These are phyloP conservation scores for Fusarium succisae DNA, from an alignment of 2,329 filamentous ascomycete species.

Conservation along the genomic window DNA sequence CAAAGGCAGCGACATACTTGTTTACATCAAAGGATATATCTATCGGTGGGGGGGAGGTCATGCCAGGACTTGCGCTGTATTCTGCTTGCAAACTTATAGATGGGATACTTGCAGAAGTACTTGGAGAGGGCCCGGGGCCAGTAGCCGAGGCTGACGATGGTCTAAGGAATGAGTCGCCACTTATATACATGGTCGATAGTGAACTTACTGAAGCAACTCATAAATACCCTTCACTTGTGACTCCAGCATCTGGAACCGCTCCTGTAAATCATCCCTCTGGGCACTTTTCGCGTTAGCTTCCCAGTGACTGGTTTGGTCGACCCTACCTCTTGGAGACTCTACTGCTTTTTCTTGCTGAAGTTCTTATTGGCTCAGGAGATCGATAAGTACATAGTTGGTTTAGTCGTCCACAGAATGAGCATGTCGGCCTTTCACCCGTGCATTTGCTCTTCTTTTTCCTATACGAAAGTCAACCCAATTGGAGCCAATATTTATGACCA, in stretches of 20 bases:
- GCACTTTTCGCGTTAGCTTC: not conserved
- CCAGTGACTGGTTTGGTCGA: fast-evolving
- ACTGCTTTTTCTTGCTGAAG: not conserved
- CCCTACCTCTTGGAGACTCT: not conserved
- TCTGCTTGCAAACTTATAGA: not conserved
- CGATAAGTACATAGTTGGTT: not conserved
- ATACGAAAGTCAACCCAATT: fast-evolving
- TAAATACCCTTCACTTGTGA: slow-evolving; percentile 5
- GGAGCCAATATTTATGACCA: fast-evolving
- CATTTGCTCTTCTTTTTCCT: slow-evolving; percentile 20
- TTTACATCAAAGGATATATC: not conserved
- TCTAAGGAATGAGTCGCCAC: not conserved
- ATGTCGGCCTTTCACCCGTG: not conserved
- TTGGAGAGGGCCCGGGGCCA: not conserved
- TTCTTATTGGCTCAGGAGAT: not conserved
- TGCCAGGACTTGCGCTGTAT: not conserved
- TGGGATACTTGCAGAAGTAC: not conserved
- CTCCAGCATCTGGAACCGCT: not conserved
- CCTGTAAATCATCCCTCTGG: not conserved
- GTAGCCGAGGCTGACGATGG: not conserved
- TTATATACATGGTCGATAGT: no score
- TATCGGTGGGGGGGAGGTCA: not conserved
- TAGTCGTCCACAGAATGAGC: slow-evolving; percentile 2
- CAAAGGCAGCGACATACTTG: not conserved
- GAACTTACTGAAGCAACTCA: not conserved